Evolutionary conservation across 768 basidiomycete species (phyloP).

Genomic region (Collybia sordida): DNA sequence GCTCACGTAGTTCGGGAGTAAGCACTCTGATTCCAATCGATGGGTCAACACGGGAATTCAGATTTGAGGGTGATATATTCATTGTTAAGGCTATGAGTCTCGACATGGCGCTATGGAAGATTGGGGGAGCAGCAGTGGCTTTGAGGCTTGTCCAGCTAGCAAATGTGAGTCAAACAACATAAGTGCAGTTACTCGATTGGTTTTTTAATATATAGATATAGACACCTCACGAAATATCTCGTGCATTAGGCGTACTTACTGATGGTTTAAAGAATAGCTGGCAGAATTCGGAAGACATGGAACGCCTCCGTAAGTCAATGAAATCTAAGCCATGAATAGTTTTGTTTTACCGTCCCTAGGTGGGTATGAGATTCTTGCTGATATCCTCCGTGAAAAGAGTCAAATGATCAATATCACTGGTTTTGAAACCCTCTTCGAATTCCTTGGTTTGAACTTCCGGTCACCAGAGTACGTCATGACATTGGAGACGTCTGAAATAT

Average conservation of each 20-base stretch:
- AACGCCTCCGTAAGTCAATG: slow-evolving; percentile 65
- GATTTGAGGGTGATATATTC: slow-evolving; percentile 53
- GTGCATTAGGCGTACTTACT: slow-evolving; percentile 67
- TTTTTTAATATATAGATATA: slow-evolving; percentile 21
- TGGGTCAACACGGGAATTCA: slow-evolving; percentile 23
- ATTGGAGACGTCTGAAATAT: not conserved
- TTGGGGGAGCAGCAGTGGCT: slow-evolving; percentile 78
- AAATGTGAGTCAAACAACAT: slow-evolving; percentile 41
- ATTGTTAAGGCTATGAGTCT: slow-evolving; percentile 61
- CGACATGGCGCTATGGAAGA: slow-evolving; percentile 76
- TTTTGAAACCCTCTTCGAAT: slow-evolving; percentile 83
- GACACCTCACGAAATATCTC: slow-evolving; percentile 77
- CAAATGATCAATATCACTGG: slow-evolving; percentile 75
- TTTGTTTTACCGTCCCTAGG: slow-evolving; percentile 38
- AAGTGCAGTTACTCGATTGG: not conserved
- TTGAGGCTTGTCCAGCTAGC: slow-evolving; percentile 78
- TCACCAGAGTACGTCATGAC: slow-evolving; percentile 64
- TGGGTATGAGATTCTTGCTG: slow-evolving; percentile 85
- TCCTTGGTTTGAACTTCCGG: slow-evolving; percentile 82
- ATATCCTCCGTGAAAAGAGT: slow-evolving; percentile 70
- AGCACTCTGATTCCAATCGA: slow-evolving; percentile 11
- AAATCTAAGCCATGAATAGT: not conserved
- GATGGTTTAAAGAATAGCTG: slow-evolving; percentile 83
- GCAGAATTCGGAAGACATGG: slow-evolving; percentile 96
- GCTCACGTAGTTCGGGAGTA: slow-evolving; percentile 17